phyloP scores from a whole-genome alignment of 2,329 filamentous ascomycete genomes.

The Hymenoscyphus occultus region DNA sequence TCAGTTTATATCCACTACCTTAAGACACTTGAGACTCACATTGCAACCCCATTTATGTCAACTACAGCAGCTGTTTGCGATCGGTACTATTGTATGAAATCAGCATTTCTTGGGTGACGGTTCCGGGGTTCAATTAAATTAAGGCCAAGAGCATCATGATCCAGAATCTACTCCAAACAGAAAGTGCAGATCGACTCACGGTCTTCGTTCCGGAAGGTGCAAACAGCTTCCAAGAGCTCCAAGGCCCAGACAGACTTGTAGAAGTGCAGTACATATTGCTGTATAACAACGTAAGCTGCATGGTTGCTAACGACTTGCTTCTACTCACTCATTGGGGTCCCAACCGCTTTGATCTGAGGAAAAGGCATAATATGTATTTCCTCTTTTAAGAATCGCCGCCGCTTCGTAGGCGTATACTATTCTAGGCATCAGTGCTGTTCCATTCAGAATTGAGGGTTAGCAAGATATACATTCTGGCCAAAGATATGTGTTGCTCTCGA shows the following conservation, averaged over 20 bases:
- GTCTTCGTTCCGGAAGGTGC: constrained; percentile 55
- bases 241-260: constrained; percentile 55
- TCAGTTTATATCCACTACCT: constrained; percentile 2
- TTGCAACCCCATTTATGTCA: constrained; percentile 37
- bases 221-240: constrained; percentile 59
- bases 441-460: neutral
- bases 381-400: constrained; percentile 60
- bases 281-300: neutral
- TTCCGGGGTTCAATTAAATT: no score
- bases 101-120: neutral
- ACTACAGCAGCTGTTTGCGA: constrained; percentile 62
- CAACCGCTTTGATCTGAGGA: constrained; percentile 52
- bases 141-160: no score
- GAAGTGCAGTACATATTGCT: constrained; percentile 59
- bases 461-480: neutral
- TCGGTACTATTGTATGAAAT: constrained; percentile 39
- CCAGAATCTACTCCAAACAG: no score
- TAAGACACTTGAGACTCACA: constrained; percentile 22
- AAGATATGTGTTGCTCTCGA: constrained; percentile 1
- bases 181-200: neutral
- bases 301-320: neutral
- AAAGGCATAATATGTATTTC: constrained; percentile 63
- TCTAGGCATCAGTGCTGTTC: neutral
- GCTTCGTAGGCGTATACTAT: constrained; percentile 53
- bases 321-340: constrained; percentile 11